Percentiles rank a stretch among this genome's conserved stretches.
phyloP scores from a whole-genome alignment of 768 basidiomycete species.

The Crepidotus variabilis region DNA sequence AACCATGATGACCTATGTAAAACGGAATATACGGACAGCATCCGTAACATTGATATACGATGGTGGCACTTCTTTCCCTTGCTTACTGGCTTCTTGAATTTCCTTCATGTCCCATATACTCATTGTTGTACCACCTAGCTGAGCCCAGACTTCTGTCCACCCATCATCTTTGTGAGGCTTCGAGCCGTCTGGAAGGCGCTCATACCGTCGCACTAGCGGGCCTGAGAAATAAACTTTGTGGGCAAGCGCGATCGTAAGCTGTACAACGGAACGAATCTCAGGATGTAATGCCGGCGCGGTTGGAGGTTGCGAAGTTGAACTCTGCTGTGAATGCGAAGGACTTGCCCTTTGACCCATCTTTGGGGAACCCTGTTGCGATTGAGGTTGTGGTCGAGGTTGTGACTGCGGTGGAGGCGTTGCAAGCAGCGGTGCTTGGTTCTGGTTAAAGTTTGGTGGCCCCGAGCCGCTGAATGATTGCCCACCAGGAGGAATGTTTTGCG shows the following conservation, averaged over 20 bases:
- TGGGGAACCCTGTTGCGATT: constrained; percentile 8
- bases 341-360: not conserved
- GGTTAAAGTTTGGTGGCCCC: not conserved
- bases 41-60: constrained; percentile 86
- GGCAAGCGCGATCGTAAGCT: constrained; percentile 69
- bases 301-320: constrained; percentile 5
- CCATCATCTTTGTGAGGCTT: constrained; percentile 68
- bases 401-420: constrained; percentile 7
- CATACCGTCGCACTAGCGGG: constrained; percentile 71
- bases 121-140: constrained; percentile 84
- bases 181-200: constrained; percentile 75
- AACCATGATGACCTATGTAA: constrained; percentile 7
- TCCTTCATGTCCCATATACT: constrained; percentile 91
- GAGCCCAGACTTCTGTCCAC: constrained; percentile 87
- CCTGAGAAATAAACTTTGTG: constrained; percentile 89
- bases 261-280: constrained; percentile 78
- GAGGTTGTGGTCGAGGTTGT: constrained; percentile 9
- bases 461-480: constrained; percentile 2
- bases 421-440: constrained; percentile 2
- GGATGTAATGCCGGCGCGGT: constrained; percentile 57
- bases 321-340: constrained; percentile 5
- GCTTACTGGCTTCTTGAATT: constrained; percentile 78
- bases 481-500: constrained; percentile 13
- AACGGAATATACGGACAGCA: constrained; percentile 52
- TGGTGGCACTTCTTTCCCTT: constrained; percentile 81